Percentiles rank a stretch among this genome's conserved stretches.
These are phyloP conservation scores for Lupinus albus DNA, from an alignment of 306 rosid genomes.

Conservation along the genomic window DNA sequence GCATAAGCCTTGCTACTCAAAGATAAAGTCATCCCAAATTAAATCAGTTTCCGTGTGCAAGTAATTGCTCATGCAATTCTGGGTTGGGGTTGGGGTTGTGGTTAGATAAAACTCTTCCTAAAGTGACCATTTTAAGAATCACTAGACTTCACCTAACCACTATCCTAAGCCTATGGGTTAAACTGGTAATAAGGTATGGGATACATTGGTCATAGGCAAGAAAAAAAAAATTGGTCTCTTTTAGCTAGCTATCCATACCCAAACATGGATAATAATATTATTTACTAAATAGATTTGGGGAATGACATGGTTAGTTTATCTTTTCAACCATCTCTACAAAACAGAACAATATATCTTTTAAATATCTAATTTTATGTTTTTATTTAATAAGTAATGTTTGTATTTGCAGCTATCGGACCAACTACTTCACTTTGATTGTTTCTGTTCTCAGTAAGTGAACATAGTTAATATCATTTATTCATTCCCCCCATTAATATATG, in stretches of 20 bases:
- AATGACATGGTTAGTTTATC: not conserved
- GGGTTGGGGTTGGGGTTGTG: not conserved
- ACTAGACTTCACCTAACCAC: not conserved
- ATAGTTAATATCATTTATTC: slow-evolving; percentile 4
- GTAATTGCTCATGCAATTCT: not conserved
- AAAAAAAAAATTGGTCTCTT: not conserved
- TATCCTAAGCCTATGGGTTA: not conserved
- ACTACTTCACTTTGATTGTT: slow-evolving; percentile 85
- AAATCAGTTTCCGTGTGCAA: not conserved
- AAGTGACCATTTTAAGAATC: not conserved
- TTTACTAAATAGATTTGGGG: not conserved
- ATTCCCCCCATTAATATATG: not conserved
- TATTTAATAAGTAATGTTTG: slow-evolving; percentile 14
- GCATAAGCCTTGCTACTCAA: not conserved
- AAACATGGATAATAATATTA: not conserved
- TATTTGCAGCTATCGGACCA: slow-evolving; percentile 84
- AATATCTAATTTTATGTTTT: slow-evolving; percentile 16
- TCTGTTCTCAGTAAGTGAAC: slow-evolving; percentile 76
- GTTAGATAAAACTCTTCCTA: not conserved
- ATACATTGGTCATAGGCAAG: not conserved
- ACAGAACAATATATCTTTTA: not conserved
- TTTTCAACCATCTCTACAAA: not conserved
- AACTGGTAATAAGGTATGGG: not conserved
- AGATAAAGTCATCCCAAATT: not conserved
- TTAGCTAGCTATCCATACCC: not conserved